phyloP scores from a whole-genome alignment of 345 rosid species.

The Pelargonium nanum region DNA sequence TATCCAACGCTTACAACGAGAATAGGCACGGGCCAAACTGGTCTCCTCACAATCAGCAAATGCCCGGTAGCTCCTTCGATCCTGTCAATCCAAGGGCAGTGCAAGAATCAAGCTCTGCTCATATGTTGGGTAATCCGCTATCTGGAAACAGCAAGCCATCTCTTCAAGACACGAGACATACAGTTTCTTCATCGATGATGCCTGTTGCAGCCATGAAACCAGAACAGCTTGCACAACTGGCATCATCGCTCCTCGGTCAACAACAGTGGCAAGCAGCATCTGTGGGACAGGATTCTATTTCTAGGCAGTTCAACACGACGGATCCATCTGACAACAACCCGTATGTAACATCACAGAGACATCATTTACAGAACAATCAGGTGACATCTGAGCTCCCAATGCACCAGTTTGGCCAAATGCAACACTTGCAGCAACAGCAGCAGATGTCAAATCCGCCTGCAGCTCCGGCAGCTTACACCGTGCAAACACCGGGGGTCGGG shows the following conservation, averaged over 20 bases:
- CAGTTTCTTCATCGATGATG: conserved; percentile 23
- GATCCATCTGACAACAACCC: conserved; percentile 24
- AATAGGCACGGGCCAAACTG: conserved; percentile 32
- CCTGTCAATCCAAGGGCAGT: neutral
- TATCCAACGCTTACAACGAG: conserved; percentile 18
- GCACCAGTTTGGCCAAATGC: conserved; percentile 39
- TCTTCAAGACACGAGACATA: conserved; percentile 32
- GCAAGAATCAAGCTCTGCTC: conserved; percentile 20
- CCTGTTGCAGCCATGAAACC: conserved; percentile 36
- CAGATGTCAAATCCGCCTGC: conserved; percentile 20
- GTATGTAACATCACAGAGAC: conserved; percentile 26
- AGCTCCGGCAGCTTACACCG: conserved; percentile 7
- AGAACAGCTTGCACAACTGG: conserved; percentile 62
- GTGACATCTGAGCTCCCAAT: conserved; percentile 24
- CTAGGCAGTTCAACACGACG: conserved; percentile 18
- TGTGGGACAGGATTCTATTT: conserved; percentile 18
- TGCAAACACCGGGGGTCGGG: conserved; percentile 9
- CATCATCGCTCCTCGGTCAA: conserved; percentile 58
- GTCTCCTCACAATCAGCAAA: conserved; percentile 37
- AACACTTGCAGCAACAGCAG: conserved; percentile 38
- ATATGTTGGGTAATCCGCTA: conserved; percentile 21
- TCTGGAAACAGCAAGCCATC: conserved; percentile 18
- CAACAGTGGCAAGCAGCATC: conserved; percentile 43
- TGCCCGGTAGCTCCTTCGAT: conserved; percentile 11
- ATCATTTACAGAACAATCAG: conserved; percentile 29